Conservation (phyloP, 1,139 yeast species). For the Geotrichum phurueaensis region DNA sequence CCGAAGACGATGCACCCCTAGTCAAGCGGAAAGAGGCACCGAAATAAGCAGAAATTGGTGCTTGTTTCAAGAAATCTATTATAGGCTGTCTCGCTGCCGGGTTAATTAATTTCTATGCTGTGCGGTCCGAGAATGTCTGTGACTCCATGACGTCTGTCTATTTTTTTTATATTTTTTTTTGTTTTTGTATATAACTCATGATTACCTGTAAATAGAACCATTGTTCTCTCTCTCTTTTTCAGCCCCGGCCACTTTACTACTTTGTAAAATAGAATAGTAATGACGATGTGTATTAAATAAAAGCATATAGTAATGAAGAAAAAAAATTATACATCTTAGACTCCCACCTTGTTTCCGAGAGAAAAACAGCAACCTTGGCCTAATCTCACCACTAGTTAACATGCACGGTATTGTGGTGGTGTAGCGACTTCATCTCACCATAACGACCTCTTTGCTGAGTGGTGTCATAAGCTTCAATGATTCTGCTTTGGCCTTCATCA, state of each 20-base stretch:
- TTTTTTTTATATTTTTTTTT: neutral
- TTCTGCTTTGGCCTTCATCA: constrained; percentile 87
- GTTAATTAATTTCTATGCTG: neutral
- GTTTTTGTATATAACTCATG: neutral
- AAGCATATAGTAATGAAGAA: neutral
- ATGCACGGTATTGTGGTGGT: constrained; percentile 17
- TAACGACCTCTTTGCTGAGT: constrained; percentile 54
- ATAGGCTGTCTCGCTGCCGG: neutral
- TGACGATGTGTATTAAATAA: neutral
- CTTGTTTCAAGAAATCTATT: neutral
- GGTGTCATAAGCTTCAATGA: constrained; percentile 91
- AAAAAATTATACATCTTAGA: neutral
- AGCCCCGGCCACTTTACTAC: neutral
- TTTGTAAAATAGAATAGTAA: neutral
- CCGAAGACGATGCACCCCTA: constrained; percentile 46
- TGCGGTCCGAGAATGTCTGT: neutral
- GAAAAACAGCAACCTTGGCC: neutral
- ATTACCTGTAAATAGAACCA: neutral
- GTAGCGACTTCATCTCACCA: constrained; percentile 42
- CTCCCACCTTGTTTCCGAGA: neutral
- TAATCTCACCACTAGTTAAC: neutral
- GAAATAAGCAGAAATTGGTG: neutral
- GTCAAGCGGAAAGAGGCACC: neutral
- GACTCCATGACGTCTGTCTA: neutral
- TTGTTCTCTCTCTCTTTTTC: neutral